Base-by-base conservation (phyloP, 2,329 filamentous ascomycete genomes). In the Geoglossum cookeanum region DNA sequence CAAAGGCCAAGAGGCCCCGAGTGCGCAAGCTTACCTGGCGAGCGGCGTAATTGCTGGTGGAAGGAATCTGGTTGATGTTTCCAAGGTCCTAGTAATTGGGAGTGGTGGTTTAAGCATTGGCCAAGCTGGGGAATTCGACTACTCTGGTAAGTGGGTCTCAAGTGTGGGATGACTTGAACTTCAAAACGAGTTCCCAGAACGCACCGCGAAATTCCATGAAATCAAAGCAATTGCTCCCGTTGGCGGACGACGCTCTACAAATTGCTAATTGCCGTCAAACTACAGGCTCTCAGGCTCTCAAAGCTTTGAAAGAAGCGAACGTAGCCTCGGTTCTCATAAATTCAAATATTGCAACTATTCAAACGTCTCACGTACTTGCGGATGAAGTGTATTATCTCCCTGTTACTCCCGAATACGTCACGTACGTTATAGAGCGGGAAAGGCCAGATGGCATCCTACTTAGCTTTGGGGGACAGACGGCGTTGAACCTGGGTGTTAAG, bases 371-470 rank as follows among this genome's bases (percentile, higher is more conserved):
- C 77, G 84, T 85, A 66, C 85, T 97, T 68, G 89, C 89, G 67
- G 91, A 97, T 68, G 90, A 97, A 74, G 86, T 97, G 67, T 97
- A 97, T 78, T 97, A 96, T 73, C 84, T 97, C 42, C 92, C 92
- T 58, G 90, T 98, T 65, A 98, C 92, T 17, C 86, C 91, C 62
- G 91, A 97, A 78, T 98, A 97, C 73, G 90, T 96, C 68, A 85
- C 85, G 66, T 91, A 97, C 72, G 91, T 98, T 61, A 97, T 98
- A 69, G 89, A 97, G 76, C 84, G 86, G 67, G 92, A 97, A 74
- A 81, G 83, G 69, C 92, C 92, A 47, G 92, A 98, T 75, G 92
- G 91, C 66, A 94, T 98, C 70, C 92, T 97, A 75, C 79, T 97
- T 65, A 92, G 89, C 55, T 98, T 97, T 66, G 92, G 92, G 73